Evolutionary conservation across 257 asterid genomes (phyloP).

Genomic region (Primulina eburnea): DNA sequence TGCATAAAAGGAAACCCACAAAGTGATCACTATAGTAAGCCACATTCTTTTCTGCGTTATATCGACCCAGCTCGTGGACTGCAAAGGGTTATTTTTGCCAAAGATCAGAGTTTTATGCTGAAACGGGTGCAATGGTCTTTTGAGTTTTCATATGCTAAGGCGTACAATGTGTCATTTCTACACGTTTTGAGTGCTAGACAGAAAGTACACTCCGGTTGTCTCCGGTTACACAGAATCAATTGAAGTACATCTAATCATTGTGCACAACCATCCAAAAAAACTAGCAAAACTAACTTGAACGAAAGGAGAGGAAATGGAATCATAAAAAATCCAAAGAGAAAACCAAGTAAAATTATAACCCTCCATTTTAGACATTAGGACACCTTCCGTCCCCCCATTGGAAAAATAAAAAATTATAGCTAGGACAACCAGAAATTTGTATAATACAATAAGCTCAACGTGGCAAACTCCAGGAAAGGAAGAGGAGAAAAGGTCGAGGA

Average conservation of each 20-base stretch:
- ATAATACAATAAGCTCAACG: too few species aligned
- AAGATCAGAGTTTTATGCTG: too few species aligned
- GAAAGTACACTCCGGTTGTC: background rate
- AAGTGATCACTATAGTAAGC: background rate
- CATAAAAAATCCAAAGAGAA: background rate
- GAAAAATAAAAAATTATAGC: too few species aligned
- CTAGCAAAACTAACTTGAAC: background rate
- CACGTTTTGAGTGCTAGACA: background rate
- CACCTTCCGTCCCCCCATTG: background rate
- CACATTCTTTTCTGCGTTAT: too few species aligned
- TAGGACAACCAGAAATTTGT: too few species aligned
- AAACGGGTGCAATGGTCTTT: too few species aligned
- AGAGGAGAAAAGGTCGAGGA: too few species aligned
- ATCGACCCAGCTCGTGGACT: background rate
- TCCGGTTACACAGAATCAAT: background rate
- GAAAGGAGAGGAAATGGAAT: background rate
- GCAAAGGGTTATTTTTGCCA: background rate
- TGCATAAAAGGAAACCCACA: slow-evolving; percentile 29
- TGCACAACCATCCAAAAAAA: too few species aligned
- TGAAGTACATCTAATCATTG: too few species aligned
- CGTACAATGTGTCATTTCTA: too few species aligned
- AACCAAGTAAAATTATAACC: background rate
- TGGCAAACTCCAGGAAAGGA: too few species aligned
- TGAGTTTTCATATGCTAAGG: background rate
- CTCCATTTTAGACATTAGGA: background rate